These are phyloP conservation scores for Lizonia empirigonia DNA, from an alignment of 2,329 filamentous ascomycete species.

Conservation along the genomic window DNA sequence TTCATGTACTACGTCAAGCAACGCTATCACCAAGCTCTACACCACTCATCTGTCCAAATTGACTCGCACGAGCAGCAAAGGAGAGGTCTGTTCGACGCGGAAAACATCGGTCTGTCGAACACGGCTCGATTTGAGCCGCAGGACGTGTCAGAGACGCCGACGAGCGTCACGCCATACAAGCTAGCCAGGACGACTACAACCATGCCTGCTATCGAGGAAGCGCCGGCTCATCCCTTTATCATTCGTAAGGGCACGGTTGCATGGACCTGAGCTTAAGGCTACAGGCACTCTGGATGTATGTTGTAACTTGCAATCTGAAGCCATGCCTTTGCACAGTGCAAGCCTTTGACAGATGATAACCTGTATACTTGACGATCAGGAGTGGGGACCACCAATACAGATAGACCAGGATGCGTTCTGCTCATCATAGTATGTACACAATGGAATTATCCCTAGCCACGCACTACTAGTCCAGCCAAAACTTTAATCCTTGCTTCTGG, in stretches of 20 bases:
- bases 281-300: neutral
- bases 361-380: too few species aligned
- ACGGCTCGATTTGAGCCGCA: slow-evolving; percentile 12
- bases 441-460: too few species aligned
- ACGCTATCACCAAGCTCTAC: slow-evolving; percentile 17
- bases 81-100: neutral
- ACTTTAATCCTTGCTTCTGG: slow-evolving; percentile 9
- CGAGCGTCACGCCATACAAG: slow-evolving; percentile 10
- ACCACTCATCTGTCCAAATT: slow-evolving; percentile 15
- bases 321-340: too few species aligned
- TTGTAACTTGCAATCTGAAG: neutral
- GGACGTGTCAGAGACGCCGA: slow-evolving; percentile 12
- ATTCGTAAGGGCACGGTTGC: slow-evolving; percentile 10
- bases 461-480: slow-evolving; percentile 20
- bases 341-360: too few species aligned
- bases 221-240: slow-evolving; percentile 8
- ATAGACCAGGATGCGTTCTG: too few species aligned
- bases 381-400: too few species aligned
- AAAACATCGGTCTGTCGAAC: neutral
- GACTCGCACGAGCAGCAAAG: neutral
- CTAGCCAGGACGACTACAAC: slow-evolving; percentile 5
- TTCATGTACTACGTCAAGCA: slow-evolving; percentile 22
- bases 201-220: slow-evolving; percentile 14
- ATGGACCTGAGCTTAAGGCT: slow-evolving; percentile 3
- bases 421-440: too few species aligned